Evolutionary conservation across 352 stramenopile genomes (phyloP), one percentile per base, ranked within the genome.

Genomic region (Phytopythium helicoides): DNA sequence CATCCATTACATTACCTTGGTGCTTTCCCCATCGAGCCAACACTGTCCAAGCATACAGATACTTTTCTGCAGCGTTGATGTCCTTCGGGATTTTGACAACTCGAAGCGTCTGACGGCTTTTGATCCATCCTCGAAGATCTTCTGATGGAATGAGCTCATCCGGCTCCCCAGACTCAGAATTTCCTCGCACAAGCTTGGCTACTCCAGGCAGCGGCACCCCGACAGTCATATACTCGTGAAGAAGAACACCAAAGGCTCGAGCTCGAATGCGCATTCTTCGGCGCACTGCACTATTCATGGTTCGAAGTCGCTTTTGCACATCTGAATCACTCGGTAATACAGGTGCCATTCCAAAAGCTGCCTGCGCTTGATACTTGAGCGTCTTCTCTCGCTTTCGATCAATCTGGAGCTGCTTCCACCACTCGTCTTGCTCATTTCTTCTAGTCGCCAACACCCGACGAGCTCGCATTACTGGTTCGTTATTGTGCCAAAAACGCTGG

Each of bases 181-280:
- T 40, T 28, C 47, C 54, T 9, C 31, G 34, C 21, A 64, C 34
- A 2, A 75, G 36, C 15, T 62, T 44, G 3, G 63, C 72, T 6
- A 87, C 35, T 0, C 79, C 79, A 8, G 79, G 79, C 3, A 90
- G 54, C 3, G 79, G 76, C 23, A 88, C 68, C 0, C 79, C 79
- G 6, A 87, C 66, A 18, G 58, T 54, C 70, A 86, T 81, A 51
- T 90, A 90, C 44, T 87, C 79, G 25, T 69, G 49, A 25, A 80
- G 23, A 0, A 90, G 47, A 8, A 90, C 48, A 1, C 79, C 76
- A 41, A 88, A 88, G 38, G 77, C 65, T 6, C 75, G 41, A 3
- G 74, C 79, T 18, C 76, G 72, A 33, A 81, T 73, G 31, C 47
- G 40, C 7, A 90, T 52, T 45, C 80, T 71, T 1, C 74, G 72